Conservation (phyloP, 2,329 filamentous ascomycete species). For the Rutstroemia sp. region DNA sequence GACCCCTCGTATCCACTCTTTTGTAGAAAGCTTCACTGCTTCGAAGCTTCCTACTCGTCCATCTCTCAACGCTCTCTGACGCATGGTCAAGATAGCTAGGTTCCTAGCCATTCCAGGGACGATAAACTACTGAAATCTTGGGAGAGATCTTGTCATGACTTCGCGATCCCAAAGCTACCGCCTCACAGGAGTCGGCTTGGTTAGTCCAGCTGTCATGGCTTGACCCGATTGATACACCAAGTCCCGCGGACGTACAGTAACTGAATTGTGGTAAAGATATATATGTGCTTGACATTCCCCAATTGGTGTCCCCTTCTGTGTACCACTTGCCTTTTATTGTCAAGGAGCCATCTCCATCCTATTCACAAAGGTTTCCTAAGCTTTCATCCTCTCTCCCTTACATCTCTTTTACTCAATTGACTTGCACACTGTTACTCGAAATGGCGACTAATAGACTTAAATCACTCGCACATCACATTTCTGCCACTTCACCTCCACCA, state of each 20-base stretch:
- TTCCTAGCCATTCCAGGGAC: neutral
- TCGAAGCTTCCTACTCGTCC: neutral
- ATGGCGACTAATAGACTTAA: constrained; percentile 45
- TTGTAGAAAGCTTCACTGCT: neutral
- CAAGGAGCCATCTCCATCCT: neutral
- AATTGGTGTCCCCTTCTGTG: constrained; percentile 1
- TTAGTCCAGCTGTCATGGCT: constrained; percentile 4
- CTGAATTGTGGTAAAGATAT: constrained; percentile 13
- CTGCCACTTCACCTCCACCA: constrained; percentile 43
- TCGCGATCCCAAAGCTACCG: constrained; percentile 6
- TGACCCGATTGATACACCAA: constrained; percentile 26
- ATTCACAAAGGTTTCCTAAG: neutral
- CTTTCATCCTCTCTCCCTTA: neutral
- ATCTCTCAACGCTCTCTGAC: neutral
- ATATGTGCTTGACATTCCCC: constrained; percentile 10
- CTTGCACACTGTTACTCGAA: neutral
- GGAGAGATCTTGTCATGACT: neutral
- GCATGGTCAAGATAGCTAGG: neutral
- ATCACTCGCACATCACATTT: constrained; percentile 55
- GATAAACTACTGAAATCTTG: neutral
- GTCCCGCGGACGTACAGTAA: constrained; percentile 17
- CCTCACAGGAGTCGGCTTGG: neutral
- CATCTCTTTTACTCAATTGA: neutral
- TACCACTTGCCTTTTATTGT: neutral
- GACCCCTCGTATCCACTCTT: neutral